Evolutionary conservation across 1,139 yeast genomes (phyloP).

Genomic region (Sugiyamaella castrensis): DNA sequence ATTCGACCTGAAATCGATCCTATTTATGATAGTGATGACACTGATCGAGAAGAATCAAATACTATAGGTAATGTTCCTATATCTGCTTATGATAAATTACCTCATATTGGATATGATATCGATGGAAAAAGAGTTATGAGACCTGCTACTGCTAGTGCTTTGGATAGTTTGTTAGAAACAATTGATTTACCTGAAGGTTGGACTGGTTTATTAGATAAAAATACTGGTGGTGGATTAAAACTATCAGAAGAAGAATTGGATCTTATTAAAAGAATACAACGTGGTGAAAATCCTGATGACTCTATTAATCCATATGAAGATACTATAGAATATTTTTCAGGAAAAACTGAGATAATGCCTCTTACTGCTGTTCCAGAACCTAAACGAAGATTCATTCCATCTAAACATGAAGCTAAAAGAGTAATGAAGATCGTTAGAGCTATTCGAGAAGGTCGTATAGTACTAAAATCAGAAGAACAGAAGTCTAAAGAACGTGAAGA

Average conservation of each 20-base stretch:
- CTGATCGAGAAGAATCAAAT: slow-evolving; percentile 78
- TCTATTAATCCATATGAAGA: slow-evolving; percentile 87
- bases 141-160: slow-evolving; percentile 95
- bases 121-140: slow-evolving; percentile 98
- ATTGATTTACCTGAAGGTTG: slow-evolving; percentile 97
- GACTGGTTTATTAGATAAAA: slow-evolving; percentile 93
- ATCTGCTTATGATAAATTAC: slow-evolving; percentile 93
- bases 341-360: slow-evolving; percentile 85
- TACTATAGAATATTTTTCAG: slow-evolving; percentile 91
- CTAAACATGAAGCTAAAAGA: slow-evolving; percentile 93
- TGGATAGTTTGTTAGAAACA: slow-evolving; percentile 81
- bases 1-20: slow-evolving; percentile 90
- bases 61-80: slow-evolving; percentile 92
- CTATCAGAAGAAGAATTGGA: slow-evolving; percentile 88
- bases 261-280: slow-evolving; percentile 79
- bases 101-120: slow-evolving; percentile 94
- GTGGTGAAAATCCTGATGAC: slow-evolving; percentile 80
- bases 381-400: slow-evolving; percentile 92
- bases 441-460: slow-evolving; percentile 90
- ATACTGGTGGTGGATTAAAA: slow-evolving; percentile 85
- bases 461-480: slow-evolving; percentile 55
- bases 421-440: slow-evolving; percentile 96
- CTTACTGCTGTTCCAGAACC: slow-evolving; percentile 94
- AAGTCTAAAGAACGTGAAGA: slow-evolving; percentile 38
- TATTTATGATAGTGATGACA: slow-evolving; percentile 87